Evolutionary conservation across 2,329 filamentous ascomycete species (phyloP).

Genomic region (Apiospora arundinis): DNA sequence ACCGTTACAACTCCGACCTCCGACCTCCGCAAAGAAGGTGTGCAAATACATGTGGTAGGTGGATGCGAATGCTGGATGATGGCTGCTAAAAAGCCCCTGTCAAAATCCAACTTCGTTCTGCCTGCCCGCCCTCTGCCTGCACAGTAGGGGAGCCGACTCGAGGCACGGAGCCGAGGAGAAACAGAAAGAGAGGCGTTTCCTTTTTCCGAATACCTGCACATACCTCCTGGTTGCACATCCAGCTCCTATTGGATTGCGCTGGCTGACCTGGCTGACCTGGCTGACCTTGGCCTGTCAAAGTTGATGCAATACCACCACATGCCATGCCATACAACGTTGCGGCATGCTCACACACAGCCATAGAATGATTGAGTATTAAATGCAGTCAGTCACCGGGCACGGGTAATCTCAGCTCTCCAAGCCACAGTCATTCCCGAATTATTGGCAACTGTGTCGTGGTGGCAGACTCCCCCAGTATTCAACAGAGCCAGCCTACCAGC

Average conservation of each 20-base stretch:
- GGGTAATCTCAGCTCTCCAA: conserved; percentile 16
- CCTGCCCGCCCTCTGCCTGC: background rate
- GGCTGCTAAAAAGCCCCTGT: background rate
- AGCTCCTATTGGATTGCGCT: conserved; percentile 5
- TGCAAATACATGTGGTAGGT: background rate
- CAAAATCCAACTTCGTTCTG: background rate
- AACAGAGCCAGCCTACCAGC: background rate
- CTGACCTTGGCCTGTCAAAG: conserved; percentile 7
- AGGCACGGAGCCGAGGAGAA: background rate
- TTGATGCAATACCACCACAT: conserved; percentile 17
- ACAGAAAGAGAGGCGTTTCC: conserved; percentile 4
- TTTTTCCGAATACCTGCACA: background rate
- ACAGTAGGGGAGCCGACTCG: background rate
- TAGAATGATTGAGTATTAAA: background rate
- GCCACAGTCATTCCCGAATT: conserved; percentile 3
- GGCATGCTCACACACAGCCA: conserved; percentile 11
- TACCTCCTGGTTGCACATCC: background rate
- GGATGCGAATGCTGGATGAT: background rate
- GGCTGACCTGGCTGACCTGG: conserved; percentile 13
- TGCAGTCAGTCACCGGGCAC: background rate
- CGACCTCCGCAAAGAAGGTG: background rate
- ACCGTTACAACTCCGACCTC: conserved; percentile 8
- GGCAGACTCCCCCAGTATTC: background rate
- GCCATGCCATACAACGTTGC: conserved; percentile 13
- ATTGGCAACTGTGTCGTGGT: background rate